A percentile compares a stretch with the other conserved stretches of the same genome.
Evolutionary conservation across 2,329 filamentous ascomycete species (phyloP).

Genomic region (Botrytis sinoallii): DNA sequence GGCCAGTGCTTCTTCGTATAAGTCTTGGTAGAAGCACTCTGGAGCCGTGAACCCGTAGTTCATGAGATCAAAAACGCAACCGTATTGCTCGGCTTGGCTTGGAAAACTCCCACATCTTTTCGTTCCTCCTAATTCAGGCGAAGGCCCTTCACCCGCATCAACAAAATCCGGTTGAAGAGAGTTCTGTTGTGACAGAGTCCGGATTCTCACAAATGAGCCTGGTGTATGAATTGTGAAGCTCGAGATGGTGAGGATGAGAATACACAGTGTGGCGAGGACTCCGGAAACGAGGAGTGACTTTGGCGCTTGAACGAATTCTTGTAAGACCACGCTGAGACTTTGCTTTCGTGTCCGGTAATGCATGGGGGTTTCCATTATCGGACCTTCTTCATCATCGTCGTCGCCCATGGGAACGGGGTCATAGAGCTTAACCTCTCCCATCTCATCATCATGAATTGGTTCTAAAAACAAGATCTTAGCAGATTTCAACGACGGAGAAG

Average conservation of each 20-base stretch:
- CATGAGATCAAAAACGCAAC: neutral
- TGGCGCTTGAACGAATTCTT: neutral
- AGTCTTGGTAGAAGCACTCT: neutral
- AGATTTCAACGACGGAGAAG: neutral
- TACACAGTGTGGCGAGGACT: neutral
- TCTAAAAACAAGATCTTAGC: neutral
- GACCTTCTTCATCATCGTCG: neutral
- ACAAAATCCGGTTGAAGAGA: neutral
- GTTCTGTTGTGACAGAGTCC: neutral
- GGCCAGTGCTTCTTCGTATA: neutral
- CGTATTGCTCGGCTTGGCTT: neutral
- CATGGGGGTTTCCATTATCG: neutral
- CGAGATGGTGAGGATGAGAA: neutral
- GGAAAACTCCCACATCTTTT: neutral
- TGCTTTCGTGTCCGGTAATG: neutral
- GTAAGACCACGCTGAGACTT: neutral
- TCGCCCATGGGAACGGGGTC: neutral
- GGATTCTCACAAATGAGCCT: neutral
- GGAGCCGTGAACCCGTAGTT: neutral
- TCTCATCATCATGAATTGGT: neutral
- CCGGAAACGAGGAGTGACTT: neutral
- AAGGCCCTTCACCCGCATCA: neutral
- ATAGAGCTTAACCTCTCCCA: neutral
- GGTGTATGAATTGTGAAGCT: neutral
- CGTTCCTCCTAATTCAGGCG: neutral